Evolutionary conservation across 2,329 filamentous ascomycete species (phyloP), one percentile per base, ranked within the genome.

Genomic region (Acrodontium crateriforme): DNA sequence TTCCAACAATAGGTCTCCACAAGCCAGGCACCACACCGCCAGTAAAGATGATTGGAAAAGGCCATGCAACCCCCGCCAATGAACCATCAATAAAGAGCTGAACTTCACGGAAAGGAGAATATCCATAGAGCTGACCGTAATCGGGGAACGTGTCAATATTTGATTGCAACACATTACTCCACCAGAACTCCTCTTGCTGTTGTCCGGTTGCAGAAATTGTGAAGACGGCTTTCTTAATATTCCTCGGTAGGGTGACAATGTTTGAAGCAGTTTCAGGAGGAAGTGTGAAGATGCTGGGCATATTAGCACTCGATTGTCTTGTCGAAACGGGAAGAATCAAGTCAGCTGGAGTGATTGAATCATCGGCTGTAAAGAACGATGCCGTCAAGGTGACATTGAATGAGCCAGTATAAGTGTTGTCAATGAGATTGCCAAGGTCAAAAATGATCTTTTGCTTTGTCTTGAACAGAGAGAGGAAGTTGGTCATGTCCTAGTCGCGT

Each of bases 181-280:
- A 89, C 80, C 82, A 91, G 45, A 87, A 87, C 49, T 91, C 82
- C 55, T 89, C 82, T 10, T 63, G 56, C 1, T 66, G 65, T 49
- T 89, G 82, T 1, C 79, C 82, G 39, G 74, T 82, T 10, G 81
- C 78, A 6, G 77, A 72, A n/a, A 89, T 64, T 1, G 78, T 73
- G 30, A 87, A 70, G 6, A 84, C 68, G 11, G 81, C 82, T 32
- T 74, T 71, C 29, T 69, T 67, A 12, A 65, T 63, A 43, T 81
- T 77, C 27, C 56, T 61, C 2, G 81, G 81, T 23, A 91, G 61
- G n/a, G 41, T 55, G 22, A 83, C 52, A 0, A 59, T 61, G 36
- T 67, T 69, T 1, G 63, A 64, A 1, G 78, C 74, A 31, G 64
- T 67, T 32, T 78, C 62, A 0, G 57, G 53, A 1, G 81, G 81